Evolutionary conservation across 75 land plant genomes (phyloP), one percentile per base, ranked within the genome.

Genomic region (Picea sitchensis): DNA sequence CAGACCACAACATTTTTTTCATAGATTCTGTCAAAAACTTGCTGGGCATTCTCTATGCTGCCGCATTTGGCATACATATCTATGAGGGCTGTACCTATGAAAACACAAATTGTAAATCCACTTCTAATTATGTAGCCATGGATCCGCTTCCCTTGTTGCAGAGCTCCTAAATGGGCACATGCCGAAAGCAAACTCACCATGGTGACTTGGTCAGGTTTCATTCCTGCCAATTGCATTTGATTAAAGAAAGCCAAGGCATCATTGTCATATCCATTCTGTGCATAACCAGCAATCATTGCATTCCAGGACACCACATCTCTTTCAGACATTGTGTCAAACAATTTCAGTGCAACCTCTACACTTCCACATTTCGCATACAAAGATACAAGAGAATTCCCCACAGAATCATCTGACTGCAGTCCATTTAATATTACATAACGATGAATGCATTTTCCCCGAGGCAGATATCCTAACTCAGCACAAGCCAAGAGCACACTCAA

Each of bases 31-130:
- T 88, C 81, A 54, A 91, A 91, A 6, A 91, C 82, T 79, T 81
- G 80, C 60, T 76, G 60, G 36, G 91, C 85, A 83, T 80, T 81
- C 57, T 73, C 82, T 18, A 91, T 26, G 59, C 78, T 81, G 20
- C 93, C 92, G 81, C 93, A 91, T 72, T 91, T 51, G 56, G 56
- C 56, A 82, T 93, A 93, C 93, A 90, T 91, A 79, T 86, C 87
- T 3, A 91, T 56, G 59, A 93, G 77, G 12, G 90, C 68, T 69
- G 90, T 93, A 38, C 75, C 78, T 5, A 90, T 61, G 75, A 82
- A 82, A 44, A 77, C 76, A 65, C 89, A 88, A 21, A 41, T 56
- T 14, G 75, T 64, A 14, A 80, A 78, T 38, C 84, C 82, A n/a
- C 62, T 80, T 58, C 84, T 89, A 59, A 86, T 77, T 15, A 89